Percentiles rank a stretch among this genome's conserved stretches.
These are phyloP conservation scores for Pyrenochaeta sp. DNA, from an alignment of 2,329 filamentous ascomycete genomes.

Conservation along the genomic window DNA sequence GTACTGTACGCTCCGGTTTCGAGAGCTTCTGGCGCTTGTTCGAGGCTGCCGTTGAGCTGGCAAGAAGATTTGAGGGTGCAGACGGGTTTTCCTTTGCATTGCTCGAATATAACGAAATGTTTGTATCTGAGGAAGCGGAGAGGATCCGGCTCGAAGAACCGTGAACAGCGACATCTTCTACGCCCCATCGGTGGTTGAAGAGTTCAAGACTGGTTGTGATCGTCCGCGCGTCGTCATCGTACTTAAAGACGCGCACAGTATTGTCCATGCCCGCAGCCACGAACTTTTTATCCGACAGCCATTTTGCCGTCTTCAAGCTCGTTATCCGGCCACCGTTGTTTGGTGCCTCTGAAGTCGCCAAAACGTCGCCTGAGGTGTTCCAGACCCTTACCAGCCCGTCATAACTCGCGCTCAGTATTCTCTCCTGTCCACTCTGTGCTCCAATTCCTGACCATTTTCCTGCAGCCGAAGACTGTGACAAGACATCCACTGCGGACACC, in stretches of 20 bases:
- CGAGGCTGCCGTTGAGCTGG: constrained; percentile 67
- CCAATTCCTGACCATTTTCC: constrained; percentile 64
- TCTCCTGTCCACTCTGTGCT: constrained; percentile 65
- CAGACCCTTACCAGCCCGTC: constrained; percentile 89
- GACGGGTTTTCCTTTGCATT: constrained; percentile 78
- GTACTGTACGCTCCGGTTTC: constrained; percentile 66
- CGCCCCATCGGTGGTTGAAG: constrained; percentile 78
- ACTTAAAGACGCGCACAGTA: constrained; percentile 90
- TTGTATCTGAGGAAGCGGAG: constrained; percentile 84
- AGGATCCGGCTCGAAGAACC: constrained; percentile 78
- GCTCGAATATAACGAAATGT: constrained; percentile 87
- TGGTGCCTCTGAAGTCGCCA: constrained; percentile 76
- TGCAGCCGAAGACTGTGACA: constrained; percentile 72
- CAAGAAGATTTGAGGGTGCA: constrained; percentile 74
- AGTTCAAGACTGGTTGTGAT: constrained; percentile 81
- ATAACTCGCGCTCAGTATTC: constrained; percentile 91
- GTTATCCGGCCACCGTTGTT: constrained; percentile 71
- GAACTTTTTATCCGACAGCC: constrained; percentile 79
- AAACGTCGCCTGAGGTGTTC: constrained; percentile 83
- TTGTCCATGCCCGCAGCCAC: constrained; percentile 86
- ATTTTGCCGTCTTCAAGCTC: constrained; percentile 81
- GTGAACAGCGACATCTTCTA: constrained; percentile 80
- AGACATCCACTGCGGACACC: constrained; percentile 86
- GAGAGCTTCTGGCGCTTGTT: constrained; percentile 79
- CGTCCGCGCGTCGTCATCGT: constrained; percentile 69